Base-by-base conservation (phyloP, 805 yeast genomes). In the Ogataea haglerorum region DNA sequence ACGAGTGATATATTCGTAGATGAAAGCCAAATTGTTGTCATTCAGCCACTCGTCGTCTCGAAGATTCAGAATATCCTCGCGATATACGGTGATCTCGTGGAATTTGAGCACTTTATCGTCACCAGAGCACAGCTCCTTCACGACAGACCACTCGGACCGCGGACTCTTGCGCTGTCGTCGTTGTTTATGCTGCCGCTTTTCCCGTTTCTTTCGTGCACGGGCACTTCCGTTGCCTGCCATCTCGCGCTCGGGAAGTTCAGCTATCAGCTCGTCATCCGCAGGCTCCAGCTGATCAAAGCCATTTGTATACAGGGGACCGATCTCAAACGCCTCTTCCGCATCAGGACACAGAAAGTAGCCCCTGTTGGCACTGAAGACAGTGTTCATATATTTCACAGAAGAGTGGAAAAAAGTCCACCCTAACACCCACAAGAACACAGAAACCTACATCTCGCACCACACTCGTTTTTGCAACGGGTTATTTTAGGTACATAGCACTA, bases 21-120 rank as follows among this genome's bases (percentile, higher is more conserved):
- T 60, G 40, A 82, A 75, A 0, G 83, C 66, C 27, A 85, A 72
- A 49, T 82, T 77, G 52, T 81, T 81, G 53, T 84, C 91, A 51
- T 80, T 81, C 22, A 85, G 63, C 91, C 93, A 85, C 54, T 82
- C 82, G 25, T 75, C 84, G 14, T 81, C 79, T 36, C 68, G 63
- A 12, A 85, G 58, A 49, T 76, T 80, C 32, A 63, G 66, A 8
- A 82, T 47, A 54, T 85, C 93, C 16, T 74, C 75, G 39, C 69
- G 67, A 51, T 78, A 78, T 2, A 83, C 60, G 1, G 83, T 72
- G 7, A 80, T 70, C 46, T 81, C 82, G 39, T 73, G 73, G 50
- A 70, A 76, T 45, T 77, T 78, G 18, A 75, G 56, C 3, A 75
- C 49, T 45, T 65, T 64, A 27, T 53, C 50, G 25, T 40, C 40